Conservation (phyloP, 2,329 filamentous ascomycete genomes). For the Trichoderma atrobrunneum region DNA sequence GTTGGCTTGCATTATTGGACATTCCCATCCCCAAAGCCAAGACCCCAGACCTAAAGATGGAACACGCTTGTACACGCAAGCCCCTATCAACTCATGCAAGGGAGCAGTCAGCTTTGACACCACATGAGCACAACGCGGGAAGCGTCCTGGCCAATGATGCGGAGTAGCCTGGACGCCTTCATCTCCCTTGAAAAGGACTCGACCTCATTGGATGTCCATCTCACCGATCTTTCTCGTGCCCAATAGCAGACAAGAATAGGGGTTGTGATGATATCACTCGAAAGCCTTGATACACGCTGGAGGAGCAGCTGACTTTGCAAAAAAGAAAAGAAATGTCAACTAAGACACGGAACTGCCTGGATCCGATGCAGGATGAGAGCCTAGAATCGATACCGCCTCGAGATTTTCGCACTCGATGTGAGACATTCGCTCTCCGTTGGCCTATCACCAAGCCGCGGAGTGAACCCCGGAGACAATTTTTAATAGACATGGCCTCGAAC, state of each 20-base stretch:
- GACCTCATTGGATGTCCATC: background rate
- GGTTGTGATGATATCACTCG: background rate
- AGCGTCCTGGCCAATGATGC: background rate
- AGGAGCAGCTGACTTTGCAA: background rate
- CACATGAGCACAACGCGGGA: background rate
- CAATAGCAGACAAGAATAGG: background rate
- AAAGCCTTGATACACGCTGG: background rate
- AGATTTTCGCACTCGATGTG: background rate
- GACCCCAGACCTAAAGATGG: background rate
- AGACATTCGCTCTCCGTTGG: background rate
- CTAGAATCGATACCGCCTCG: background rate
- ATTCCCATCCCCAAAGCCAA: background rate
- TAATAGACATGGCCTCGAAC: background rate
- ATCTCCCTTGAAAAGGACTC: background rate
- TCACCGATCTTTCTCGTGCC: background rate
- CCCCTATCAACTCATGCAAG: background rate
- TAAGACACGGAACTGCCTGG: background rate
- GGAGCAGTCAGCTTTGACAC: background rate
- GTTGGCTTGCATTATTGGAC: background rate
- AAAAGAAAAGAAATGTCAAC: background rate
- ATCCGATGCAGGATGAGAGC: background rate
- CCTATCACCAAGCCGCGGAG: background rate
- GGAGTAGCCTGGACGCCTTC: background rate
- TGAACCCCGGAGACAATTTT: background rate
- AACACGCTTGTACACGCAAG: background rate